phyloP scores from a whole-genome alignment of 2,329 filamentous ascomycete genomes.

The Corynespora cassiicola region DNA sequence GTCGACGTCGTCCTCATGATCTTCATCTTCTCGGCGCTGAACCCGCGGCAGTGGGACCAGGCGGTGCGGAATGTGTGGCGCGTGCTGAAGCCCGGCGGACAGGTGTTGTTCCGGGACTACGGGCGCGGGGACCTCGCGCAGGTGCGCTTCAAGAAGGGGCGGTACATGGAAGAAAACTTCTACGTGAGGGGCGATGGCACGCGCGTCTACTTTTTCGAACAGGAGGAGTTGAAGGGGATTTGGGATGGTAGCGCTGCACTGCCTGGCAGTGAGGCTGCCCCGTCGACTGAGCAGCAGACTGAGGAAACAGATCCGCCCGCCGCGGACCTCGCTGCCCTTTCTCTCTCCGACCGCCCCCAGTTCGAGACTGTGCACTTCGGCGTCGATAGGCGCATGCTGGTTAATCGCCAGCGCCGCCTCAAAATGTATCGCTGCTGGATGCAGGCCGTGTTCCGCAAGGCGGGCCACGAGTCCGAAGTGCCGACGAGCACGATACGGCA shows the following conservation, averaged over 20 bases:
- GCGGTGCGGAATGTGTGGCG: constrained; percentile 82
- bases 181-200: constrained; percentile 96
- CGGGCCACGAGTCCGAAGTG: constrained; percentile 37
- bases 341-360: constrained; percentile 26
- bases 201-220: constrained; percentile 95
- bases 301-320: constrained; percentile 5
- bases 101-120: constrained; percentile 95
- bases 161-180: constrained; percentile 95
- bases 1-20: constrained; percentile 94
- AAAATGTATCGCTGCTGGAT: constrained; percentile 99
- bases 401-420: constrained; percentile 86
- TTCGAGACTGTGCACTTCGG: constrained; percentile 80
- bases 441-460: constrained; percentile 80
- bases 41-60: constrained; percentile 81
- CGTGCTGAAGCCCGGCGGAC: constrained; percentile 89
- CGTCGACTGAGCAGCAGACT: constrained; percentile 5
- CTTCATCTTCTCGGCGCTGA: constrained; percentile 94
- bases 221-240: constrained; percentile 78
- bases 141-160: constrained; percentile 94
- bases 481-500: constrained; percentile 42
- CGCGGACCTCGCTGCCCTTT: too few species aligned
- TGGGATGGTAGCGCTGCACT: constrained; percentile 77
- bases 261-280: too few species aligned
- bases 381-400: constrained; percentile 85
- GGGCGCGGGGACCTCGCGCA: constrained; percentile 94